These are phyloP conservation scores for Rhodotorula diobovata DNA, from an alignment of 768 basidiomycete species.

Conservation along the genomic window DNA sequence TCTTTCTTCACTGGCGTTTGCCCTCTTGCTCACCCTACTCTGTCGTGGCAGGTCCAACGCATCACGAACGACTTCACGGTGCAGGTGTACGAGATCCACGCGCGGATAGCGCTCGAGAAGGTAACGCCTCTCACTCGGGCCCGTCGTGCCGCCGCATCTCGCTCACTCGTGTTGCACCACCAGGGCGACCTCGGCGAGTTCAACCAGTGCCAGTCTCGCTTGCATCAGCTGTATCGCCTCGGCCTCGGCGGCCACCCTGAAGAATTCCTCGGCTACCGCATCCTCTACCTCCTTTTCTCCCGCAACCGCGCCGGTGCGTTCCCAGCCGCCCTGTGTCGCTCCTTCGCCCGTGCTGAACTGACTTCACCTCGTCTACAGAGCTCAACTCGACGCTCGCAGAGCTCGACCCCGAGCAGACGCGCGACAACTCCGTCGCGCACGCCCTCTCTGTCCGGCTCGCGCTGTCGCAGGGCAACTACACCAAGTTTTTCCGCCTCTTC, in stretches of 20 bases:
- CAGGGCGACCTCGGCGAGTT: conserved; percentile 98
- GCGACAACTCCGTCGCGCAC: conserved; percentile 71
- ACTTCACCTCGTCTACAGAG: conserved; percentile 55
- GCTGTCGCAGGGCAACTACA: conserved; percentile 87
- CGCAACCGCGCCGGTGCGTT: conserved; percentile 82
- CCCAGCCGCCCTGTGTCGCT: background rate
- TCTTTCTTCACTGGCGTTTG: background rate
- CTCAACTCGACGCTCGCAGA: conserved; percentile 95
- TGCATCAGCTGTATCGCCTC: conserved; percentile 84
- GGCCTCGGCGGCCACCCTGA: conserved; percentile 87
- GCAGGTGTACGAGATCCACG: conserved; percentile 95
- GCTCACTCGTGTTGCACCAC: background rate
- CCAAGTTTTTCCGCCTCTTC: conserved; percentile 81
- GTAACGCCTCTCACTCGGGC: conserved; percentile 51
- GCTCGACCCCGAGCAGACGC: conserved; percentile 88
- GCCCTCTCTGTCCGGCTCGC: conserved; percentile 85
- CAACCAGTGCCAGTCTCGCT: conserved; percentile 90
- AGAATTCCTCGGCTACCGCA: conserved; percentile 95
- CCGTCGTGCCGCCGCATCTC: background rate
- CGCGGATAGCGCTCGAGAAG: conserved; percentile 88
- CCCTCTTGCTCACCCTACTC: background rate
- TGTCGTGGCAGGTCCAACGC: conserved; percentile 72
- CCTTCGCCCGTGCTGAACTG: background rate
- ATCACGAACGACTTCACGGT: conserved; percentile 99
- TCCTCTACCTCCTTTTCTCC: conserved; percentile 90